Evolutionary conservation across 2,329 filamentous ascomycete genomes (phyloP), one percentile per base, ranked within the genome.

Genomic region (Ophiocordyceps camponoti-rufipedis): DNA sequence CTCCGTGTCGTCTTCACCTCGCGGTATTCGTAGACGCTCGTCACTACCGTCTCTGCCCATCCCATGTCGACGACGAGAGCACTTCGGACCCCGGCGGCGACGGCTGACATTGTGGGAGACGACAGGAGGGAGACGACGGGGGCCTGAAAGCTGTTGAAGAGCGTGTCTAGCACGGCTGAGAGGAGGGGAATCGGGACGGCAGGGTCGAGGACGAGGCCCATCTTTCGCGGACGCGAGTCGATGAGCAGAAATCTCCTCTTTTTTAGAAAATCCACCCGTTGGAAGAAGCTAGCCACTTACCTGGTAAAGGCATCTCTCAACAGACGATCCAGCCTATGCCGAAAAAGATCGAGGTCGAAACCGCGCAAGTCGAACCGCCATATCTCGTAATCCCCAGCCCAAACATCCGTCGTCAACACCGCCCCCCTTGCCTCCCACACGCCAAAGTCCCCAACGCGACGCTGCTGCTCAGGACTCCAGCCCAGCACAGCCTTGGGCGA

Each of bases 11-110:
- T 77, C 14, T 72, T 69, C 1, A 94, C 76, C 58, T 94, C 87
- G 45, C 85, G 80, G 59, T 87, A 94, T 62, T 98, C 91, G 57
- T 88, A 96, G 7, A 96, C 72, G 6, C 80, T 83, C 0, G 86
- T 94, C 19, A 93, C 75, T 0, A 81, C 74, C 0, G 88, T 94
- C 61, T 96, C 91, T 40, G 79, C 73, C 91, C 91, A 98, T 41
- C 89, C 91, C 48, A 98, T 72, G 56, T 98, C 87, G 35, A 98
- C 70, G 0, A 96, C 77, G 40, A 98, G 62, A 1, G 82, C 86
- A n/a, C 85, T 85, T 13, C 91, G 78, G 39, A 94, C 67, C 1
- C 91, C 91, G 6, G 88, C 87, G 8, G 82, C 82, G 3, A 88
- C 74, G 7, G 82, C 70, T 2, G 78, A 70, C 62, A 91, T 80